These are phyloP conservation scores for Claviceps monticola DNA, from an alignment of 2,329 filamentous ascomycete species.

Conservation along the genomic window DNA sequence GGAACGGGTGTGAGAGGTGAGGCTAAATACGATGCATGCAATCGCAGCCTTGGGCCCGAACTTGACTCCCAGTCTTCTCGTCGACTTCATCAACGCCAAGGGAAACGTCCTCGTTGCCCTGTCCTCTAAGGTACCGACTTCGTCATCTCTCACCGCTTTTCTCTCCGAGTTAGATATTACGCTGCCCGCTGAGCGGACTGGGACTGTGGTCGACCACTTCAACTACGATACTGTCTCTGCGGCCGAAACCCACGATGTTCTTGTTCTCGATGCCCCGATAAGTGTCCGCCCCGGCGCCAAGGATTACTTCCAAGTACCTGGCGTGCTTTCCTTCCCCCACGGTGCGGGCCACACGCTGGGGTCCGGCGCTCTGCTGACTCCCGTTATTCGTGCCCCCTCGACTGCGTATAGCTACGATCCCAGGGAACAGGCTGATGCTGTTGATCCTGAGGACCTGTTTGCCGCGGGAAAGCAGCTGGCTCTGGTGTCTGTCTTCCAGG, in stretches of 20 bases:
- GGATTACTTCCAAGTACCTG: conserved; percentile 54
- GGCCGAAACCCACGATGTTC: conserved; percentile 72
- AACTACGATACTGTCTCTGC: conserved; percentile 71
- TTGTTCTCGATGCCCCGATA: conserved; percentile 59
- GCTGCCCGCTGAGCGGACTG: conserved; percentile 73
- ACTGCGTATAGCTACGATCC: conserved; percentile 92
- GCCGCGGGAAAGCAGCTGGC: conserved; percentile 72
- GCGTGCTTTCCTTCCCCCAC: conserved; percentile 65
- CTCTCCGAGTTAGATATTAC: conserved; percentile 81
- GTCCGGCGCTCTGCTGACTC: conserved; percentile 60
- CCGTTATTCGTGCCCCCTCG: conserved; percentile 66
- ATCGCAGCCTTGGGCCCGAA: conserved; percentile 66
- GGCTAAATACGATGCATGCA: not conserved
- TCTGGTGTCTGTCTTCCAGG: conserved; percentile 77
- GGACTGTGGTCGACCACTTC: conserved; percentile 89
- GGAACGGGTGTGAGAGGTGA: not conserved
- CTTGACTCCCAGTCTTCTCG: conserved; percentile 69
- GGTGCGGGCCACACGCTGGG: conserved; percentile 73
- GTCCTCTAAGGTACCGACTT: conserved; percentile 55
- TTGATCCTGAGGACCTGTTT: conserved; percentile 64
- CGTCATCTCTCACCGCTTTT: conserved; percentile 61
- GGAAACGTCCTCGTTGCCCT: conserved; percentile 86
- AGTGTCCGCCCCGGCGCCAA: conserved; percentile 54
- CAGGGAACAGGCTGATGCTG: conserved; percentile 60
- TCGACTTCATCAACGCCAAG: conserved; percentile 82